These are phyloP conservation scores for Trichomonascus vanleenenianus DNA, from an alignment of 805 yeast species.

Conservation along the genomic window DNA sequence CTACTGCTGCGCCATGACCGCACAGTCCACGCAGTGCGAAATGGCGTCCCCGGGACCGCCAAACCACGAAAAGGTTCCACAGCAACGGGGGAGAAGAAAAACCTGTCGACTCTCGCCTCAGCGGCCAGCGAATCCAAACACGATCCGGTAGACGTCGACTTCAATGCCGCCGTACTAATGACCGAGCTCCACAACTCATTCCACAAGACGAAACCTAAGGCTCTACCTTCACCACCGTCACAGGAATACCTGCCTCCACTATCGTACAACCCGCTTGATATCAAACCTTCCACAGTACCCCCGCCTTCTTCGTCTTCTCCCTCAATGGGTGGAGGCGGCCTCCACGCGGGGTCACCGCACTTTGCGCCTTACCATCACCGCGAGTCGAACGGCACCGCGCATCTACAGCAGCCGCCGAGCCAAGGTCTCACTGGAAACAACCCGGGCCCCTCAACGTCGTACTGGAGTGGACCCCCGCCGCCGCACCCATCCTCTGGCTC, in stretches of 20 bases:
- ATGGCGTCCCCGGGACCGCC: constrained; percentile 1
- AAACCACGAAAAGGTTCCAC: neutral
- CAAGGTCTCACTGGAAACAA: no score
- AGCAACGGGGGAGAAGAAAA: constrained; percentile 5
- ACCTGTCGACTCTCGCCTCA: neutral
- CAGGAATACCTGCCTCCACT: constrained; percentile 5
- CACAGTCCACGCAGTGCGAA: constrained; percentile 50
- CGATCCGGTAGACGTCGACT: constrained; percentile 12
- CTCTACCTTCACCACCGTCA: neutral
- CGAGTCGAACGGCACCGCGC: neutral
- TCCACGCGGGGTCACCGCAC: neutral
- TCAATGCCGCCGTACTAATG: constrained; percentile 19
- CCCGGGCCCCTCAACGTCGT: no score
- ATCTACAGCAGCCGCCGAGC: neutral
- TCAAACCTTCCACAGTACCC: neutral
- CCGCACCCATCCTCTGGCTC: no score
- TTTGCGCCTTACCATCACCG: neutral
- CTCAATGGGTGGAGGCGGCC: neutral
- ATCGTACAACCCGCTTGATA: neutral
- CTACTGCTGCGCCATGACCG: constrained; percentile 68
- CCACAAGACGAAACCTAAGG: constrained; percentile 4
- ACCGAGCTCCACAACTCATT: constrained; percentile 19
- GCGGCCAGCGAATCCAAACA: constrained; percentile 1
- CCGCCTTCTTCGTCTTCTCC: neutral
- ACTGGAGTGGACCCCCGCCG: neutral